Evolutionary conservation across 2,329 filamentous ascomycete species (phyloP), one percentile per base, ranked within the genome.

Genomic region (Bimuria novae-zelandiae): DNA sequence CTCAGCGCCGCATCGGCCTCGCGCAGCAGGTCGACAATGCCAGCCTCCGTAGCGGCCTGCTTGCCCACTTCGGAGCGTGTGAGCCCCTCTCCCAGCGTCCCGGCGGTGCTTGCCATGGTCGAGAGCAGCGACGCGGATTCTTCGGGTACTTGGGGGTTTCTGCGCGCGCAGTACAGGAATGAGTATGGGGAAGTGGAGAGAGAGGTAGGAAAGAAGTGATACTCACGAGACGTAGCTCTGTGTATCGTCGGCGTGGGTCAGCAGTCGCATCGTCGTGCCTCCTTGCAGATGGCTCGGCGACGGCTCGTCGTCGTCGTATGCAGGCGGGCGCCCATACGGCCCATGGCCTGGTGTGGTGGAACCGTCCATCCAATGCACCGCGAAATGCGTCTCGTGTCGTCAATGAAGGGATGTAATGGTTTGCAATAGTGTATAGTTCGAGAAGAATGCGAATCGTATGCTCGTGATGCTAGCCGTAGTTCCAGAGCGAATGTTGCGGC

Each of bases 201-300:
- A 46, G 52, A 51, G 40, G 55, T 32, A 44, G 41, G 41, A 44
- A 32, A 61, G 51, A 59, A 49, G 65, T 68, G 68, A 52, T 71
- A 79, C 72, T 75, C 72, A 74, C 76, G 71, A 67, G 63, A 72
- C 69, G 62, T 77, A 76, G 60, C 68, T 69, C 48, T 65, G 64
- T 57, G 64, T 67, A 42, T 78, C 75, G 48, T 80, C 77, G 35
- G 65, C 69, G 57, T 75, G 75, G 58, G 78, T 79, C 71, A 81
- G 73, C 65, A 81, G 70, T 54, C 79, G 77, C 78, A 81, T 80
- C 40, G 76, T 78, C 50, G 77, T 72, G 51, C 75, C 75, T 64
- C 74, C 70, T 61, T 73, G 73, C 51, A 62, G 59, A 42, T 68
- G 62, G 29, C 64, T 67, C 27, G 69, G 67, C 16, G 68, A 64